These are phyloP conservation scores for Suillus hirtellus DNA, from an alignment of 768 basidiomycete species.

Conservation along the genomic window DNA sequence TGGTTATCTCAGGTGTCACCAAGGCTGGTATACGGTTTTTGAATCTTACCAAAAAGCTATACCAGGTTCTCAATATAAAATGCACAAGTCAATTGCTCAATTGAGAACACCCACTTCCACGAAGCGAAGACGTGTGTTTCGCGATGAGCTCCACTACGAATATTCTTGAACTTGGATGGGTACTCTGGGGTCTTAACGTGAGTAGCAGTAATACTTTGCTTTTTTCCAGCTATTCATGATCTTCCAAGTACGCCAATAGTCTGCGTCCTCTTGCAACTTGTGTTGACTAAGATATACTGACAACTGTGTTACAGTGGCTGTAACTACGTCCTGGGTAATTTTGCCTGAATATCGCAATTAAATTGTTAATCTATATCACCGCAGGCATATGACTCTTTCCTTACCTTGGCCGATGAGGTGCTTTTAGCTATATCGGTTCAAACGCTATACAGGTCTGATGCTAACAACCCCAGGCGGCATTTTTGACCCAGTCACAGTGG, in stretches of 20 bases:
- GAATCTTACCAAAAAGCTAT: neutral
- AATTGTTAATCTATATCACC: neutral
- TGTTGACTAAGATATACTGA: neutral
- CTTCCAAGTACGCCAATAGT: neutral
- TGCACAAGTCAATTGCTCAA: neutral
- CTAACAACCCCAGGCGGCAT: neutral
- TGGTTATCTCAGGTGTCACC: neutral
- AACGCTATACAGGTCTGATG: neutral
- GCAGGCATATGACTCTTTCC: conserved; percentile 5
- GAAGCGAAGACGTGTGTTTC: neutral
- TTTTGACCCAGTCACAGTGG: conserved; percentile 6
- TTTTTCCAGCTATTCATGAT: neutral
- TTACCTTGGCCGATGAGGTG: conserved; percentile 7
- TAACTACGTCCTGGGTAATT: neutral
- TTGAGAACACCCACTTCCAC: too few relatives aligned
- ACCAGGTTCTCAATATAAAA: neutral
- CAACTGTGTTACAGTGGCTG: neutral
- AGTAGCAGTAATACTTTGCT: neutral
- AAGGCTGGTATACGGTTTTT: neutral
- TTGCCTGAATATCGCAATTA: neutral
- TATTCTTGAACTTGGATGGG: neutral
- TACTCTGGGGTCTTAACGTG: neutral
- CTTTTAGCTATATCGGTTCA: neutral
- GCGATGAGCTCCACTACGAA: neutral
- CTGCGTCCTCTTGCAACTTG: neutral